These are phyloP conservation scores for Hypocreales sp. DNA, from an alignment of 2,329 filamentous ascomycete species.

Conservation along the genomic window DNA sequence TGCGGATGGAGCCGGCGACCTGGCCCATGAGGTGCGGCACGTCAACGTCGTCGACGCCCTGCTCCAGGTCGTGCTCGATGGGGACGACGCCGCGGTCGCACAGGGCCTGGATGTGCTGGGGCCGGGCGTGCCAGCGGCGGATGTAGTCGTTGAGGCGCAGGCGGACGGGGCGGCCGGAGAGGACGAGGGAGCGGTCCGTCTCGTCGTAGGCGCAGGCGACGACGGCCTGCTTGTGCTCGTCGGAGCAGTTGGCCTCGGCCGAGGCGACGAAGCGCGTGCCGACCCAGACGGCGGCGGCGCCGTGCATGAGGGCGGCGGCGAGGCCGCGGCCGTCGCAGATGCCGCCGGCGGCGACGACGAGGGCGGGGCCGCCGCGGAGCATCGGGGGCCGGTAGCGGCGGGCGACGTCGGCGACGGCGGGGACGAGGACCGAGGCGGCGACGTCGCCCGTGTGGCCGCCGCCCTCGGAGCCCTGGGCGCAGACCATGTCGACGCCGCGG, in stretches of 20 bases:
- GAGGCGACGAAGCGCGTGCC: slow-evolving; percentile 83
- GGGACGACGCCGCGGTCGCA: slow-evolving; percentile 68
- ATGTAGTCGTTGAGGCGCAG: slow-evolving; percentile 77
- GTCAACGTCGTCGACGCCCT: slow-evolving; percentile 62
- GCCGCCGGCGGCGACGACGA: slow-evolving; percentile 82
- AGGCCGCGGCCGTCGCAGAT: slow-evolving; percentile 71
- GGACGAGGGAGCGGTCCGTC: slow-evolving; percentile 67
- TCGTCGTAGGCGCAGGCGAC: slow-evolving; percentile 66
- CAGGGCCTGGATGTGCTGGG: slow-evolving; percentile 59
- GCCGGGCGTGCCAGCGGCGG: slow-evolving; percentile 61
- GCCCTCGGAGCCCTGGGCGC: slow-evolving; percentile 84
- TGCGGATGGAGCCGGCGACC: slow-evolving; percentile 63
- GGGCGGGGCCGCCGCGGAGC: slow-evolving; percentile 49
- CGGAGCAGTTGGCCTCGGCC: slow-evolving; percentile 64
- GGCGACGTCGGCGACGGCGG: slow-evolving; percentile 75
- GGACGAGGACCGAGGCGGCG: slow-evolving; percentile 72
- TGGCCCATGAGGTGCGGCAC: slow-evolving; percentile 88
- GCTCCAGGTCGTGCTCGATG: slow-evolving; percentile 67
- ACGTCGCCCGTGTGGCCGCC: slow-evolving; percentile 88
- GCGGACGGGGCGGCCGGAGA: slow-evolving; percentile 68
- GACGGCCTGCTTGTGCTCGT: slow-evolving; percentile 72
- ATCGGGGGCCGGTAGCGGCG: slow-evolving; percentile 51
- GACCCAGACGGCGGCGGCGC: slow-evolving; percentile 83
- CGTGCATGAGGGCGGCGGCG: slow-evolving; percentile 73
- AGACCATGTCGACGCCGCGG: slow-evolving; percentile 78